Evolutionary conservation across 1,139 yeast genomes (phyloP).

Genomic region (Casaregolazyma lundiana): DNA sequence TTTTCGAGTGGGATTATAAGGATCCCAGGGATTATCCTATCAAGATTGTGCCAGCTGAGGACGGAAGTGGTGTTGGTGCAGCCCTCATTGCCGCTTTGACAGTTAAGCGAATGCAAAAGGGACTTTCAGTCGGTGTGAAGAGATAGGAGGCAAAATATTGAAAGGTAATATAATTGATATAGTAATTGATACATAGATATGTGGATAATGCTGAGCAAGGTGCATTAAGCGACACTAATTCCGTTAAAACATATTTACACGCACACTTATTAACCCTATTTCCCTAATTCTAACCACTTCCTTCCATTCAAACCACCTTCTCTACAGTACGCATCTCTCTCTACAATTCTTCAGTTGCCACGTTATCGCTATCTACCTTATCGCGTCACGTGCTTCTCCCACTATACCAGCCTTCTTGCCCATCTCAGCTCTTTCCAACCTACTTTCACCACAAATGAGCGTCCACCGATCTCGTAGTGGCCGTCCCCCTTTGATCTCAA

Average conservation of each 20-base stretch:
- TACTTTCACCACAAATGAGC: conserved; percentile 6
- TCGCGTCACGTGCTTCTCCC: not conserved
- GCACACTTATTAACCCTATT: not conserved
- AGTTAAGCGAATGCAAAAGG: conserved; percentile 64
- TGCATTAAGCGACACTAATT: no score
- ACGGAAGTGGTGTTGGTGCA: conserved; percentile 98
- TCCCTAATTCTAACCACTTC: not conserved
- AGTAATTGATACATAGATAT: no score
- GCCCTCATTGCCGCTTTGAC: conserved; percentile 96
- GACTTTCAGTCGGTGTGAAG: conserved; percentile 65
- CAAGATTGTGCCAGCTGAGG: conserved; percentile 84
- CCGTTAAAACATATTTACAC: no score
- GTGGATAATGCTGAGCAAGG: no score
- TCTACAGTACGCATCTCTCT: not conserved
- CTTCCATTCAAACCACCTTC: not conserved
- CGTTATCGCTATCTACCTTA: no score
- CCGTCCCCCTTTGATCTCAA: conserved; percentile 6
- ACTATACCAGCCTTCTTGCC: not conserved
- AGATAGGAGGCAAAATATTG: not conserved
- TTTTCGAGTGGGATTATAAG: conserved; percentile 68
- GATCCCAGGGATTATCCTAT: conserved; percentile 66
- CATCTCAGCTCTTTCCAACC: conserved; percentile 4
- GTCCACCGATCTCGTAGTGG: not conserved
- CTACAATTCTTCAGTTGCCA: no score
- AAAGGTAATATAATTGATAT: no score